Base-by-base conservation (phyloP, 306 rosid genomes). In the Vigna reflexopilosa region DNA sequence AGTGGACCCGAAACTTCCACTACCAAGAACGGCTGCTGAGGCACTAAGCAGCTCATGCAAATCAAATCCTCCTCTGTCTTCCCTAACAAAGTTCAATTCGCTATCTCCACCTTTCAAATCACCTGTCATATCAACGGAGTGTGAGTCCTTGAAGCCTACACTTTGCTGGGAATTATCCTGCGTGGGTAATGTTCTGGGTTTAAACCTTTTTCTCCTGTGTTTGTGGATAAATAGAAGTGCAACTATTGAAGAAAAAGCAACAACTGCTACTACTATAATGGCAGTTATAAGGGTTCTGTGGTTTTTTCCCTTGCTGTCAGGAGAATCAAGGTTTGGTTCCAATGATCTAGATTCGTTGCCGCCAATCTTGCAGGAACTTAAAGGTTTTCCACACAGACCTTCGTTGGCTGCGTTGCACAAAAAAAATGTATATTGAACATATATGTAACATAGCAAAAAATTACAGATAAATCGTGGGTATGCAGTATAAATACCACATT, bases 1-100 rank as follows among this genome's bases (percentile, higher is more conserved):
- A 10, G 95, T 85, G 9, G 93, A 90, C 2, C 95, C 93, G 62
- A 94, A 89, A 15, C 91, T 86, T 55, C 97, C 95, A 83, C 91
- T 87, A 0, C 97, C 97, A 69, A 90, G 76, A 15, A 92, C 88
- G 75, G 86, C 89, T 19, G 97, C 97, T 6, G 92, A 81, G 20
- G 96, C 96, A 67, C 90, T 82, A 2, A 92, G 95, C 3, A 90
- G 72, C 20, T 87, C 95, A 15, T 87, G 88, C 82, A 88, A 62
- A 42, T 81, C 90, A 77, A 92, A 90, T 32, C 76, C 61, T 71
- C 67, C 76, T 63, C 17, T 75, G n/a, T 83, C 90, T 30, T 85
- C 70, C 67, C 78, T 71, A 54, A 92, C 72, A 65, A 94, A 90
- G 71, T 61, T 63, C 78, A 90, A 77, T 2, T 82, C 88, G 4